Percentiles rank a stretch among this genome's conserved stretches.
Conservation (phyloP, 169 alveolate genomes). For the Cryptosporidium baileyi region DNA sequence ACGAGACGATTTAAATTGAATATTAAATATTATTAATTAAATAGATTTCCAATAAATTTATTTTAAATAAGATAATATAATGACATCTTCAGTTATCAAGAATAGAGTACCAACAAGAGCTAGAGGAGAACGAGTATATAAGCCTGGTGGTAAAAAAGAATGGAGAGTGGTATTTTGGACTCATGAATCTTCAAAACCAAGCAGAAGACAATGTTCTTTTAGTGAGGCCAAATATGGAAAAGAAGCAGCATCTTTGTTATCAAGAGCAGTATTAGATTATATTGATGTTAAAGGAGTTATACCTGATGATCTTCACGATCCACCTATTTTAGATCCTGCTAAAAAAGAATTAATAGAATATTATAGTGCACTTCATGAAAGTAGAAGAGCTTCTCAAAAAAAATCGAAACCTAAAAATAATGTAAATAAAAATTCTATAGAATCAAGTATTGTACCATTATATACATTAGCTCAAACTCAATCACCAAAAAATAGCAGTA, state of each 20-base stretch:
- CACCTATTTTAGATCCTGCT: constrained; percentile 64
- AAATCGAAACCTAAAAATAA: constrained; percentile 3
- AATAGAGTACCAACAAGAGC: constrained; percentile 56
- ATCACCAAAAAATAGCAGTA: background rate
- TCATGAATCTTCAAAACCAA: constrained; percentile 59
- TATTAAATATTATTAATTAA: no score
- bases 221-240: constrained; percentile 67
- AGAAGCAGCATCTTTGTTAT: constrained; percentile 62
- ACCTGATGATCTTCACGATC: constrained; percentile 68
- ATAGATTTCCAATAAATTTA: no score
- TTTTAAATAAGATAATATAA: background rate
- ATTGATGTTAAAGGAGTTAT: constrained; percentile 63
- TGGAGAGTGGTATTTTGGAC: constrained; percentile 70
- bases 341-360: constrained; percentile 57
- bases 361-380: constrained; percentile 60
- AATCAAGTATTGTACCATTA: constrained; percentile 46
- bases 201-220: constrained; percentile 70
- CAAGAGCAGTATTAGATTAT: constrained; percentile 64
- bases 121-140: constrained; percentile 64
- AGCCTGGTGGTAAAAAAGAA: constrained; percentile 66
- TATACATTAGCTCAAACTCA: constrained; percentile 30
- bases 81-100: constrained; percentile 6
- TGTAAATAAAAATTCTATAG: background rate
- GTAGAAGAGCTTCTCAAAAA: constrained; percentile 48
- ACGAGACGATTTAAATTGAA: no score